Conservation (phyloP, 2,329 filamentous ascomycete species). For the Aspergillus uvarum region DNA sequence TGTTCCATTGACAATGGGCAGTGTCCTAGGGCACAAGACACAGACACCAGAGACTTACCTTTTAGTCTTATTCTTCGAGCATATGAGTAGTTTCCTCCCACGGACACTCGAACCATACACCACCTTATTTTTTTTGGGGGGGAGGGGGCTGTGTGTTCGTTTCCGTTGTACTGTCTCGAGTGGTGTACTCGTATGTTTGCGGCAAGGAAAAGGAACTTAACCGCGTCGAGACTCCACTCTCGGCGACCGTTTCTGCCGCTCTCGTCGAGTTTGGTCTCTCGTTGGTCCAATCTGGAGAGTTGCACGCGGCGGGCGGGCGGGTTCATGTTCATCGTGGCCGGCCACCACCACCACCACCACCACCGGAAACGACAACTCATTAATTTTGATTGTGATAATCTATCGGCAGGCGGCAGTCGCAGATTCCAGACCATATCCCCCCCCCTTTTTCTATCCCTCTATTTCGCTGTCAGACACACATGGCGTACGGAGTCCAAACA, state of each 20-base stretch:
- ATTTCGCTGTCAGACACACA: not conserved
- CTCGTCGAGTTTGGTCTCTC: not conserved
- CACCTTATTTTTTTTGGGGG: too few relatives aligned
- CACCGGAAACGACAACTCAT: not conserved
- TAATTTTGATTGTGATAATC: not conserved
- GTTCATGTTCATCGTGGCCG: not conserved
- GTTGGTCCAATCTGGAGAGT: too few relatives aligned
- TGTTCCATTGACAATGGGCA: not conserved
- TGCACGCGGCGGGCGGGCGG: too few relatives aligned
- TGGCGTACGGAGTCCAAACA: slow-evolving; percentile 8
- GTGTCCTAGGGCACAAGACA: too few relatives aligned
- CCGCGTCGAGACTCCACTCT: not conserved
- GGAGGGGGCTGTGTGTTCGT: not conserved
- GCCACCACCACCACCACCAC: not conserved
- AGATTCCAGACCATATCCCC: not conserved
- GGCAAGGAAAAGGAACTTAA: not conserved
- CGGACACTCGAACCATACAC: not conserved
- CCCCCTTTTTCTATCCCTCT: slow-evolving; percentile 3
- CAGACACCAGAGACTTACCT: too few relatives aligned
- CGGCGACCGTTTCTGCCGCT: not conserved
- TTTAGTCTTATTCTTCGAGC: not conserved
- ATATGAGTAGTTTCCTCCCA: not conserved
- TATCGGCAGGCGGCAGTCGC: not conserved
- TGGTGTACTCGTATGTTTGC: too few relatives aligned
- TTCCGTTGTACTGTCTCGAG: not conserved